Evolutionary conservation across 371 early-diverging fungal genomes (phyloP), one percentile per base, ranked within the genome.

Genomic region (Mortierella sp.): DNA sequence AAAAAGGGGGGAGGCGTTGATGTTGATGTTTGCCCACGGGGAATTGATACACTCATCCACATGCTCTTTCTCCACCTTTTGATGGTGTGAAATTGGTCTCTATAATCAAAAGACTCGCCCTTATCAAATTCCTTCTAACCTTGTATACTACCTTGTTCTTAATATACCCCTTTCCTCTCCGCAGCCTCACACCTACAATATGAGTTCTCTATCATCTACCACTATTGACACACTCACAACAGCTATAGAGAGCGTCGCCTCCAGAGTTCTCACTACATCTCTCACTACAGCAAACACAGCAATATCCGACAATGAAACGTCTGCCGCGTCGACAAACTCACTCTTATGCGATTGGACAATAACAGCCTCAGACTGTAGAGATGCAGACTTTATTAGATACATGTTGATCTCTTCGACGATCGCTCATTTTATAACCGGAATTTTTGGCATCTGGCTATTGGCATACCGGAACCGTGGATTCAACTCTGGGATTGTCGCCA

Each of bases 281-380:
- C 55, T 47, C 4, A 0, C 55, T 55, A 55, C 55, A 55, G n/a
- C 55, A 21, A 24, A 40, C 5, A 15, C 60, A 48, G 4, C 45
- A 36, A 41, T 21, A 48, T 11, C 59, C 43, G n/a, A 24, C 9
- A 4, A 47, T 22, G 24, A n/a, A 21, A 6, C 13, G 7, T 15
- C 63, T 0, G 24, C 19, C 4, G 24, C 19, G 33, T 11, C 53
- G 9, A 50, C 36, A 8, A 22, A 7, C n/a, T 48, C 22, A 36
- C 63, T 71, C n/a, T 58, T 81, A 10, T 81, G 81, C 58, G 81
- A 81, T 43, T 81, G 81, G 81, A 69, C 81, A 4, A 53, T 75
- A 11, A 62, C 64, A 4, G 69, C 81, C 3, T 15, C 52, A 53
- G 36, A 60, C 33, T 81, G 81, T 24, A 58, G 72, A 24, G 81